Evolutionary conservation across 2,329 filamentous ascomycete genomes (phyloP), one percentile per base, ranked within the genome.

Genomic region (Diaporthe aspalathi): DNA sequence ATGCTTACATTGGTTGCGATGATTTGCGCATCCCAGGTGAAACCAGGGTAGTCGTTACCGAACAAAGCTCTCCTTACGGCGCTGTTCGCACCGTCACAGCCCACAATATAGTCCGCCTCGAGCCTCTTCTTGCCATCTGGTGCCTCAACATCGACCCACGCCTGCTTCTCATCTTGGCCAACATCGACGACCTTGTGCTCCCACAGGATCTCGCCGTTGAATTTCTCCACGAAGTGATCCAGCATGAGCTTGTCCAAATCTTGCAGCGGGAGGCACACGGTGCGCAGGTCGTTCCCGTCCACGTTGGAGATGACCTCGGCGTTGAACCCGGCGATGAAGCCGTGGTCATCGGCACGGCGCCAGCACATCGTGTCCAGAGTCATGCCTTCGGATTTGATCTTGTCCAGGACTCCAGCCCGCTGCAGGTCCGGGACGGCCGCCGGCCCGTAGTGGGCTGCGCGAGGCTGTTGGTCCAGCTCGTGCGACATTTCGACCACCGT

Each of bases 391-490:
- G 75, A 75, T 1, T 80, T 80, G 38, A 85, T 78, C 74, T 81
- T 75, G 38, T 85, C 84, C 22, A 91, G 80, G 14, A 91, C 84
- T 0, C 89, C 89, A 0, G 89, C 89, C n/a, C 87, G 84, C 50
- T 82, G 77, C 62, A 92, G 83, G 71, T 90, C 88, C 49, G 86
- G 86, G 53, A 89, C 85, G 1, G 88, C 89, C 0, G 88, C 84
- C 0, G 87, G 83, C 4, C 86, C 88, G 77, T 91, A 91, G 78
- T 91, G 88, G 3, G 89, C 87, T 17, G 90, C 90, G 35, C 90
- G 87, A 0, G 90, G 90, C 70, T 88, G 88, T 70, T 86, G 82
- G 80, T 90, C 88, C 56, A 91, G 82, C 68, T 85, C 81, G 32
- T 83, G 77, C 2, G 85, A 83, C 3, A 85, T 85, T 75, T 92